phyloP scores from a whole-genome alignment of 2,329 filamentous ascomycete genomes.

The Purpureocillium lavendulum region DNA sequence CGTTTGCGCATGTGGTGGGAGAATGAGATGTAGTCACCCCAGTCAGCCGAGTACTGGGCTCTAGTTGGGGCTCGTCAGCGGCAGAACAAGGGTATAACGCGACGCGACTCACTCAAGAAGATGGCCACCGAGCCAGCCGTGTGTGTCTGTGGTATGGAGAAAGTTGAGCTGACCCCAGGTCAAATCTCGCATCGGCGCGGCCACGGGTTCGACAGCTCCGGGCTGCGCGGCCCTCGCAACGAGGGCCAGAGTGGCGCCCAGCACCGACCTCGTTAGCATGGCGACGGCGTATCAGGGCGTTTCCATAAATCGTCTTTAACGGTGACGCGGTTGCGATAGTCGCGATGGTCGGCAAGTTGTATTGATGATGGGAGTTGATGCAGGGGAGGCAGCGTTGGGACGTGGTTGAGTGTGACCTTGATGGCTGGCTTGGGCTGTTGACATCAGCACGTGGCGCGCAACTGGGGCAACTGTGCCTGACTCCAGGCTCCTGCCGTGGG shows the following conservation, averaged over 20 bases:
- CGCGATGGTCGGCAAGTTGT: no score
- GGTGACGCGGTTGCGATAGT: background rate
- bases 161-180: slow-evolving; percentile 95
- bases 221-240: slow-evolving; percentile 57
- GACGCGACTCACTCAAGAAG: slow-evolving; percentile 62
- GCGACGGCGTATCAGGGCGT: slow-evolving; percentile 5
- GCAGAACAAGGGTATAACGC: background rate
- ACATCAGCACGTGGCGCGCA: background rate
- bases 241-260: slow-evolving; percentile 21
- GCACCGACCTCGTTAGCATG: slow-evolving; percentile 17
- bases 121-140: slow-evolving; percentile 94
- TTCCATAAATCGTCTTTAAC: background rate
- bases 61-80: slow-evolving; percentile 28
- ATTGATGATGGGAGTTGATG: background rate
- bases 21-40: slow-evolving; percentile 97
- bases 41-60: slow-evolving; percentile 88
- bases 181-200: slow-evolving; percentile 74
- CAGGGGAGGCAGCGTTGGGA: background rate
- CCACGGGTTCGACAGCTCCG: slow-evolving; percentile 66
- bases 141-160: slow-evolving; percentile 91
- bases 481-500: no score
- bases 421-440: background rate
- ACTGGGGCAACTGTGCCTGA: no score
- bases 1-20: slow-evolving; percentile 70
- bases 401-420: background rate